These are phyloP conservation scores for Marsdenia floribunda DNA, from an alignment of 257 asterid genomes.

Conservation along the genomic window DNA sequence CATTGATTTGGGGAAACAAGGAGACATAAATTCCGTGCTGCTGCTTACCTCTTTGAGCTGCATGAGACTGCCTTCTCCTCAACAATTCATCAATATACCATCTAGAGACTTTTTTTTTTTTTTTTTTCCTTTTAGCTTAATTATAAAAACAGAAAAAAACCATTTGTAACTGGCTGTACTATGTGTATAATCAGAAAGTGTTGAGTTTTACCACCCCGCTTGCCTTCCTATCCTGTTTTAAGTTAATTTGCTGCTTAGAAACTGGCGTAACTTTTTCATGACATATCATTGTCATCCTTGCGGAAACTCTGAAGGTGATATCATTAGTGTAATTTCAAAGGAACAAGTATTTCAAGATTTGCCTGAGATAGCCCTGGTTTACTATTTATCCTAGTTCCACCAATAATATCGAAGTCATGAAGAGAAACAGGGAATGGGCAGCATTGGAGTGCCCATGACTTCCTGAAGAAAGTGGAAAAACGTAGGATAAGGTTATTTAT, in stretches of 20 bases:
- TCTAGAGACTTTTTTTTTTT: background rate
- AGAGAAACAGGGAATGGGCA: constrained; percentile 17
- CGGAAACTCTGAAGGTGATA: background rate
- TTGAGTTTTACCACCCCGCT: background rate
- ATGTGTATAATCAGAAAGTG: background rate
- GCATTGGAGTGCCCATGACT: constrained; percentile 24
- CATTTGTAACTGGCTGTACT: background rate
- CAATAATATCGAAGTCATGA: background rate
- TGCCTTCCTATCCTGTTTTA: background rate
- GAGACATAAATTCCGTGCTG: background rate
- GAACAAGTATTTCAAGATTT: background rate
- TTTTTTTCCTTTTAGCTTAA: too few species aligned
- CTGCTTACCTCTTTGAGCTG: constrained; percentile 2
- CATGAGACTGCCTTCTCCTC: constrained; percentile 3
- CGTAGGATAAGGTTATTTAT: constrained; percentile 45
- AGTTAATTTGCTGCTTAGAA: background rate
- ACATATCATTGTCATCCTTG: background rate
- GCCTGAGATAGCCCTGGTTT: background rate
- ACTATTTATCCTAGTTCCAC: constrained; percentile 1
- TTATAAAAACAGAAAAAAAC: background rate
- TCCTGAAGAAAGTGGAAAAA: constrained; percentile 20
- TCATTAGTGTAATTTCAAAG: background rate
- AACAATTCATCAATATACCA: background rate
- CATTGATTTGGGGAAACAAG: background rate
- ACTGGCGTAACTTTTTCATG: background rate